Base-by-base conservation (phyloP, 768 basidiomycete genomes). In the Rubroboletus satanas region DNA sequence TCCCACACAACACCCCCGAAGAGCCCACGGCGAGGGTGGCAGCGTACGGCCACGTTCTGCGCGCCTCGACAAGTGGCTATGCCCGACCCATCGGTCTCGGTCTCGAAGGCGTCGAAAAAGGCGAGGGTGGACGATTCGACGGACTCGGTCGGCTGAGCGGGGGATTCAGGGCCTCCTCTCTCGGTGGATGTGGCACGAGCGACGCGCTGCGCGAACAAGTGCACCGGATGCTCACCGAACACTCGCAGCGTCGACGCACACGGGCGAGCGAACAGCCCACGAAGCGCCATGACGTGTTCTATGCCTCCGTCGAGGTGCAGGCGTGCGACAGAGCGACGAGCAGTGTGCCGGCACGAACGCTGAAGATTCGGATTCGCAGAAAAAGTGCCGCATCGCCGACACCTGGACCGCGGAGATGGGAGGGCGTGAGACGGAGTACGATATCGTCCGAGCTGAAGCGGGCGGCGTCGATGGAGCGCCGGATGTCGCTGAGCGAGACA, bases 371-470 rank as follows among this genome's bases (percentile, higher is more conserved):
- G 5, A 52, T 59, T n/a, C 62, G 62, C 11, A 42, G 63, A 18
- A 55, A 52, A 17, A 61, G 59, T 10, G 43, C n/a, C 1, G 59
- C 49, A 5, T 66, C 66, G 21, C 68, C 67, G 18, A 70, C 66
- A 17, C 63, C 67, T 3, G 17, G 18, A 0, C 17, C 55, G 17
- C 37, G 37, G 23, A 10, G 23, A 9, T 51, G 52, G 47, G 66
- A 53, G 4, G 36, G 48, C 0, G 38, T 62, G 35, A 33, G 51
- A 31, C 67, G 67, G 17, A 45, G 56, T 1, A 71, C 68, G 46
- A 62, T 69, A 12, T 69, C 69, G 32, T 68, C 70, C 0, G 67
- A 70, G 54, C 26, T 70, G 55, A 71, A 67, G 49, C 56, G 68
- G 43, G 61, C 64, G 10, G 66, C 64, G 45, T 68, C 59, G 38